These are phyloP conservation scores for Oenanthe sinensis DNA, from an alignment of 129 eudicot species.

Conservation along the genomic window DNA sequence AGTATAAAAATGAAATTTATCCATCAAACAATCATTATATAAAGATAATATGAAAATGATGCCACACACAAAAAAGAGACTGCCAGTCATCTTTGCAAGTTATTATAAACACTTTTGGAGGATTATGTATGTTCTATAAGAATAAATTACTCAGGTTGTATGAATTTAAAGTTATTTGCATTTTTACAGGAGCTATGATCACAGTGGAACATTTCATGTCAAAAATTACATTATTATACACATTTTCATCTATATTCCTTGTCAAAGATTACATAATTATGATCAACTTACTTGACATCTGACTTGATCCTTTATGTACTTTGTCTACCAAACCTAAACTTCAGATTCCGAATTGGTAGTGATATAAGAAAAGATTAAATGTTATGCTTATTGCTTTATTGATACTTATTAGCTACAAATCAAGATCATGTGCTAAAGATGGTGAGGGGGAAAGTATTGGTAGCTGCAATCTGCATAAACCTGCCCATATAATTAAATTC, in stretches of 20 bases:
- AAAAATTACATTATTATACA: not conserved
- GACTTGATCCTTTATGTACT: not conserved
- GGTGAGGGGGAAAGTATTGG: not conserved
- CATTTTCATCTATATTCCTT: not conserved
- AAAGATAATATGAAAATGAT: not conserved
- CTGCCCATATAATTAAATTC: not conserved
- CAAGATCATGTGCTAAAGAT: not conserved
- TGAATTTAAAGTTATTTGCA: not conserved
- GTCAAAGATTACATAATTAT: not conserved
- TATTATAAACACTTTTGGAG: not conserved
- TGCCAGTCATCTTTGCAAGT: not conserved
- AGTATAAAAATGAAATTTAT: no score
- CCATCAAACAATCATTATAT: not conserved
- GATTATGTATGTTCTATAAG: not conserved
- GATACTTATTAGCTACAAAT: not conserved
- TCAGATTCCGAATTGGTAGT: not conserved
- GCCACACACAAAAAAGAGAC: not conserved
- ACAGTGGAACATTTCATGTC: not conserved
- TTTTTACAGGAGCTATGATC: not conserved
- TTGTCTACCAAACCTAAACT: not conserved
- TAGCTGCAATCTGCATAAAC: not conserved
- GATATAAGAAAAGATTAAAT: no score
- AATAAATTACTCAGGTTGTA: not conserved
- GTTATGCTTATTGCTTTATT: no score
- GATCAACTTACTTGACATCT: not conserved